These are phyloP conservation scores for Yarrowia yakushimensis DNA, from an alignment of 805 yeast genomes.

Conservation along the genomic window DNA sequence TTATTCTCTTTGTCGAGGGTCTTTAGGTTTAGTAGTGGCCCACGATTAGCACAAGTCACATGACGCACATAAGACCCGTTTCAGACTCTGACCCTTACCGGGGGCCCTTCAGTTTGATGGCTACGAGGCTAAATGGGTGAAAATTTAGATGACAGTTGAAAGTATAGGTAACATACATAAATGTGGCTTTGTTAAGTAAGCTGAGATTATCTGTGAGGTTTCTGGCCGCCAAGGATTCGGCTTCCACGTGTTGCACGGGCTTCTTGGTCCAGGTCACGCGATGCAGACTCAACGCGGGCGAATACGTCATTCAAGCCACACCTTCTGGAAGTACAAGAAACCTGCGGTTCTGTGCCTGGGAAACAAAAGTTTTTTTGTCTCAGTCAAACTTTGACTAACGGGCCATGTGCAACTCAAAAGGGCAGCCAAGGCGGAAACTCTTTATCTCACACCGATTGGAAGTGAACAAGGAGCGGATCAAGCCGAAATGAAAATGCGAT, in stretches of 20 bases:
- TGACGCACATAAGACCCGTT: neutral
- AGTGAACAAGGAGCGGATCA: no score
- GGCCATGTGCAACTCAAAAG: neutral
- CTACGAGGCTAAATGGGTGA: neutral
- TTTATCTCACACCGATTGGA: no score
- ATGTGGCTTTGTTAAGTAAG: neutral
- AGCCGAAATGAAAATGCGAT: neutral
- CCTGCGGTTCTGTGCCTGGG: neutral
- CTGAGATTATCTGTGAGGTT: neutral
- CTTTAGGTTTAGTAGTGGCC: neutral
- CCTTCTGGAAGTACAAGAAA: neutral
- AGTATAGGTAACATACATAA: no score
- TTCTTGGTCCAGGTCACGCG: constrained; percentile 15
- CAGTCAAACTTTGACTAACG: neutral
- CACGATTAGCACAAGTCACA: constrained; percentile 20
- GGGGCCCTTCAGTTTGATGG: neutral
- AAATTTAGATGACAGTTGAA: neutral
- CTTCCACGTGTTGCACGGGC: neutral
- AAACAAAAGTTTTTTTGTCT: neutral
- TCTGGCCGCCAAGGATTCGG: no score
- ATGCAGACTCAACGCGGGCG: neutral
- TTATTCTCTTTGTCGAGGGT: neutral
- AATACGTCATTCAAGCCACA: constrained; percentile 16
- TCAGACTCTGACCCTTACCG: neutral
- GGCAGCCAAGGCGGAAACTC: neutral